phyloP scores from a whole-genome alignment of 805 yeast genomes.

The Saccharomycopsis fermentans region DNA sequence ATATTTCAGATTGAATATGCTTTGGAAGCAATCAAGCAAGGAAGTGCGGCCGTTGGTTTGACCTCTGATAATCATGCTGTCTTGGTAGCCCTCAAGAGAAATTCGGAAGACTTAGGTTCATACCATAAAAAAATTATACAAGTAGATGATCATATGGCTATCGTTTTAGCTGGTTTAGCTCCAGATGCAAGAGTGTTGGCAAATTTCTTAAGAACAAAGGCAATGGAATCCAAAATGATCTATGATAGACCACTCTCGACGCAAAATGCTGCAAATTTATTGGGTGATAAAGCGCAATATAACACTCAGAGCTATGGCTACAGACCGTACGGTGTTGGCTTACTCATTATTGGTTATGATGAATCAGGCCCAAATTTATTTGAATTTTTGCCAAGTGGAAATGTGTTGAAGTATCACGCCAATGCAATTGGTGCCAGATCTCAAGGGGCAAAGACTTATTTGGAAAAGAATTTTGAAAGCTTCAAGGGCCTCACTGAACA shows the following conservation, averaged over 20 bases:
- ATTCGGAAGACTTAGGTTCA: constrained; percentile 94
- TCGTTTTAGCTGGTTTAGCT: constrained; percentile 94
- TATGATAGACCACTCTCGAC: constrained; percentile 80
- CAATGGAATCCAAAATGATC: constrained; percentile 77
- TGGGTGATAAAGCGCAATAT: constrained; percentile 95
- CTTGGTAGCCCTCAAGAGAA: constrained; percentile 85
- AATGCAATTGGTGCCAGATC: constrained; percentile 98
- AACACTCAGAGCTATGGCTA: constrained; percentile 95
- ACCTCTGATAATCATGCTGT: constrained; percentile 83
- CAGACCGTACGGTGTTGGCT: constrained; percentile 97
- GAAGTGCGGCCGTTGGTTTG: constrained; percentile 93
- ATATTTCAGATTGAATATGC: constrained; percentile 88
- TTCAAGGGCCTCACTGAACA: constrained; percentile 55
- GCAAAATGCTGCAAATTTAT: constrained; percentile 68
- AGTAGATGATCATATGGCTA: constrained; percentile 88
- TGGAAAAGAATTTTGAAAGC: constrained; percentile 74
- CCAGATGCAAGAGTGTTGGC: constrained; percentile 96
- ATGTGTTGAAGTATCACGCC: constrained; percentile 82
- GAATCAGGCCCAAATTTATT: constrained; percentile 88
- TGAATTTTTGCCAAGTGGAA: constrained; percentile 95
- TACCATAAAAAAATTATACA: constrained; percentile 90
- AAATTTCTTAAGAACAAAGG: constrained; percentile 81
- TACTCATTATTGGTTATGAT: constrained; percentile 82
- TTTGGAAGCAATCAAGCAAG: constrained; percentile 93
- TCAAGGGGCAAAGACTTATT: constrained; percentile 93